Percentiles rank a stretch among this genome's conserved stretches.
Conservation (phyloP, 2,329 filamentous ascomycete genomes). For the Diaporthe citri region DNA sequence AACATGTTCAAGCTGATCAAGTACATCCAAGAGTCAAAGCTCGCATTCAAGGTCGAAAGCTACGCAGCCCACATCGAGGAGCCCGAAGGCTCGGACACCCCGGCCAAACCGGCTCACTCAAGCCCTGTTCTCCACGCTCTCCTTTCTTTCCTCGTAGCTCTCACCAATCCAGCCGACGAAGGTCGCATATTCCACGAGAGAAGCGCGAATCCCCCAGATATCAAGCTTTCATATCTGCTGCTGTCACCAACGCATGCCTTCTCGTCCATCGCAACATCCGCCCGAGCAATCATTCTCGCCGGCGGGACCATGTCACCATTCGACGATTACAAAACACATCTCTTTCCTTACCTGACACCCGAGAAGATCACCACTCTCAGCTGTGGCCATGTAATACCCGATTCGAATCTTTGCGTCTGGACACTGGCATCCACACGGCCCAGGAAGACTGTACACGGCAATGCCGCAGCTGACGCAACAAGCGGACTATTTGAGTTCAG, state of each 20-base stretch:
- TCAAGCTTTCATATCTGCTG: conserved; percentile 85
- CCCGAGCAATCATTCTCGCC: conserved; percentile 88
- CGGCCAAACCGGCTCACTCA: conserved; percentile 69
- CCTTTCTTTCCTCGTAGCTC: conserved; percentile 76
- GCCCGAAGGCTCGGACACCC: conserved; percentile 49
- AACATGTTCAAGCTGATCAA: conserved; percentile 89
- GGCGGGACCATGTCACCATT: conserved; percentile 99
- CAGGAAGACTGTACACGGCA: conserved; percentile 24
- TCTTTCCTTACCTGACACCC: conserved; percentile 80
- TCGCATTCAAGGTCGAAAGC: conserved; percentile 94
- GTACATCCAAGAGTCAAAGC: conserved; percentile 91
- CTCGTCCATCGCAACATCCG: conserved; percentile 85
- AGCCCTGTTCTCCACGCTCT: conserved; percentile 68
- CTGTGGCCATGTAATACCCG: conserved; percentile 93
- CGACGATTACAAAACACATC: conserved; percentile 86
- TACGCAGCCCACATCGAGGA: conserved; percentile 77
- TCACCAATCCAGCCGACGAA: conserved; percentile 87
- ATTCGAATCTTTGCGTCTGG: conserved; percentile 83
- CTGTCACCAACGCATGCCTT: conserved; percentile 94
- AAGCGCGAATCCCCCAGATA: conserved; percentile 52
- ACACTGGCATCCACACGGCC: conserved; percentile 68
- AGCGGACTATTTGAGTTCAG: conserved; percentile 80
- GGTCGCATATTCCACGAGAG: conserved; percentile 76
- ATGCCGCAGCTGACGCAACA: conserved; percentile 52
- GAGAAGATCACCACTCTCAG: conserved; percentile 82